Conservation (phyloP, 2,329 filamentous ascomycete species). For the Lasiodiplodia sp. region DNA sequence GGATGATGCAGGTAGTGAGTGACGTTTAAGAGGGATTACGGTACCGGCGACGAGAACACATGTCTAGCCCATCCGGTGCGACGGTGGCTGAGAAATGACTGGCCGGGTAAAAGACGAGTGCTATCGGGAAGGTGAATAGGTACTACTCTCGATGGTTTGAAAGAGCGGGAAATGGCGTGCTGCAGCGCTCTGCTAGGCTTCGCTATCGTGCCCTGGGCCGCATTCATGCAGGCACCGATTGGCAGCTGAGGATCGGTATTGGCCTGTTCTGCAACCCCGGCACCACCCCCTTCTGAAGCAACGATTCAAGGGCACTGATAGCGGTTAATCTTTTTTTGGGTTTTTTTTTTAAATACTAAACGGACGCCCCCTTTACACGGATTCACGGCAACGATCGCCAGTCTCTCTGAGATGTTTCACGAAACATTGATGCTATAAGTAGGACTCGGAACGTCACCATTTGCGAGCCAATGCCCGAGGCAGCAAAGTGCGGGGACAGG, state of each 20-base stretch:
- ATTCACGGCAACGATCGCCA: constrained; percentile 3
- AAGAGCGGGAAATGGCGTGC: background rate
- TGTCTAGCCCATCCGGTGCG: constrained; percentile 1
- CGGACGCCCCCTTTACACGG: constrained; percentile 14
- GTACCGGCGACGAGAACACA: constrained; percentile 11
- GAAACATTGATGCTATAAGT: constrained; percentile 17
- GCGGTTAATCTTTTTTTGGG: background rate
- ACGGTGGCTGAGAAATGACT: constrained; percentile 15
- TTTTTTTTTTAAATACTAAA: background rate
- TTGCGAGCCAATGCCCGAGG: constrained; percentile 16
- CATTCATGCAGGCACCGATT: constrained; percentile 12
- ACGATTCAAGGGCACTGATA: background rate
- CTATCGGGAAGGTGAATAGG: constrained; percentile 1
- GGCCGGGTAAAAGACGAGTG: constrained; percentile 7
- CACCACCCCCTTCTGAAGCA: background rate
- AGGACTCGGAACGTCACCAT: background rate
- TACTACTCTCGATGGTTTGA: background rate
- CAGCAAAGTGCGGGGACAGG: constrained; percentile 10
- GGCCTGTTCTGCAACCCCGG: background rate
- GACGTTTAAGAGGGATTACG: constrained; percentile 5
- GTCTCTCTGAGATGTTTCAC: background rate
- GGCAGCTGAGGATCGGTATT: background rate
- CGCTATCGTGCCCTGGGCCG: background rate
- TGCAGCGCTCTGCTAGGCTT: constrained; percentile 1
- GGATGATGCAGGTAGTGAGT: constrained; percentile 10